Evolutionary conservation across 805 yeast genomes (phyloP), one percentile per base, ranked within the genome.

Genomic region (Allodekkera sacchari): DNA sequence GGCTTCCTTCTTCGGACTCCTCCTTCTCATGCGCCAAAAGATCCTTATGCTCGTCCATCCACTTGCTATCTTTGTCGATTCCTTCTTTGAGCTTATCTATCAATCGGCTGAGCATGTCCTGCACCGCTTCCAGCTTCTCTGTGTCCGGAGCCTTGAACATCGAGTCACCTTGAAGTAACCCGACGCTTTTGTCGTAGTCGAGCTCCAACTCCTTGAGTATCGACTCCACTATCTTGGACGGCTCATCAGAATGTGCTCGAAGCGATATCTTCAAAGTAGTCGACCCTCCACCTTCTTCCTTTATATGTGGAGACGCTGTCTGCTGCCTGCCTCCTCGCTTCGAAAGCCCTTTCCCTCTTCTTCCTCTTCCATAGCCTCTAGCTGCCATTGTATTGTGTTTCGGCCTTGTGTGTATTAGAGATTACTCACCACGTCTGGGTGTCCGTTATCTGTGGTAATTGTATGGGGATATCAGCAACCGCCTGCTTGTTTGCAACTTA

Each of bases 151-250:
- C 54, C 5, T 70, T 63, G 22, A 38, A 38, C 35, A 43, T 43
- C 6, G 64, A 46, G 13, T 72, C 77, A 1, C 88, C 88, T 41
- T 68, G 76, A 16, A 80, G 53, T 32, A 71, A 52, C 2, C 87
- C 87, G 12, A 69, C 59, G 24, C 72, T 69, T 4, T 68, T 59
- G 44, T 78, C 83, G 46, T 72, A 79, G 1, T 70, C 56, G 32
- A 80, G 51, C 28, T 65, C 61, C 23, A 77, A 52, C 39, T 71
- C 73, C 28, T 58, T 57, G 33, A 79, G 55, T 10, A 80, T 67
- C 33, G 70, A 68, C 18, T 66, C 65, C 31, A 80, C 38, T 4
- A 66, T 56, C 18, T 50, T 43, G 1, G 69, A 57, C 1, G 75
- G 71, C 17, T 9, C 7, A 24, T 11, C 22, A 11, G 11, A 8